Percentiles rank a stretch among this genome's conserved stretches.
Conservation (phyloP, 2,329 filamentous ascomycete genomes). For the Sarocladium strictum region DNA sequence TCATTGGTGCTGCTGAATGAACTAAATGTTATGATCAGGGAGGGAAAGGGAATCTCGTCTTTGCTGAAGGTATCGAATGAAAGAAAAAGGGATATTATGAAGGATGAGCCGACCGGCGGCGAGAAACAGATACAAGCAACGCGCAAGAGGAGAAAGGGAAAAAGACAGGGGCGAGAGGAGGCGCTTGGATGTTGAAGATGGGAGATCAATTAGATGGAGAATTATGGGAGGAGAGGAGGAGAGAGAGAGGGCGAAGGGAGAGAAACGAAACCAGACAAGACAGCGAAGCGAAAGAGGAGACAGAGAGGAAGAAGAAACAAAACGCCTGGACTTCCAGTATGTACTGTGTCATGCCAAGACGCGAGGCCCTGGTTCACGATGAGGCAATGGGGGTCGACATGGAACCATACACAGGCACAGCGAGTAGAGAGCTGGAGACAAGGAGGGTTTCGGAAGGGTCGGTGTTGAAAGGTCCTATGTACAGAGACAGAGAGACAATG, state of each 20-base stretch:
- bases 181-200: background rate
- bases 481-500: too few species aligned
- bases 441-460: too few species aligned
- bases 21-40: background rate
- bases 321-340: too few species aligned
- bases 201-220: conserved; percentile 2
- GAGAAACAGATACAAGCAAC: conserved; percentile 1
- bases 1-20: background rate
- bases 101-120: conserved; percentile 5
- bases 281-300: background rate
- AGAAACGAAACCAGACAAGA: conserved; percentile 1
- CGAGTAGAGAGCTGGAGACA: too few species aligned
- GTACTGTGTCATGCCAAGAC: too few species aligned
- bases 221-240: background rate
- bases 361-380: background rate
- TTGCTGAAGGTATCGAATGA: background rate
- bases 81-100: background rate
- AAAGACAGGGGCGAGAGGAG: background rate
- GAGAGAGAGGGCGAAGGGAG: background rate
- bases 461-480: too few species aligned
- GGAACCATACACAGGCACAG: background rate
- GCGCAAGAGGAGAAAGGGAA: background rate
- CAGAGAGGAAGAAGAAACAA: background rate
- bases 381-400: background rate
- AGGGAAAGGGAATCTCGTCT: background rate